These are phyloP conservation scores for Bipolaris zeicola DNA, from an alignment of 2,329 filamentous ascomycete species.

Conservation along the genomic window DNA sequence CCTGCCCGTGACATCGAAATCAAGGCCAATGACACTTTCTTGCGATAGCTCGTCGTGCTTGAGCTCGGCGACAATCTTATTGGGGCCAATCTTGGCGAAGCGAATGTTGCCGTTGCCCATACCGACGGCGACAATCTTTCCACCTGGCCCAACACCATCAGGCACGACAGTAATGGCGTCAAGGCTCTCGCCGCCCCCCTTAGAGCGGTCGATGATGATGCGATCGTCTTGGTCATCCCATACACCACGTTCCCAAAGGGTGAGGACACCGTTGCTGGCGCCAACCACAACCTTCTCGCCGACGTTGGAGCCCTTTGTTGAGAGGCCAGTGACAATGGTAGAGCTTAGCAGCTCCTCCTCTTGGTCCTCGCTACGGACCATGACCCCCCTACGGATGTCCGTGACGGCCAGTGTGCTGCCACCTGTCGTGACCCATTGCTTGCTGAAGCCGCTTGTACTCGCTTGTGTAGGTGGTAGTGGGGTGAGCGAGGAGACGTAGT, in stretches of 20 bases:
- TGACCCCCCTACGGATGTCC: constrained; percentile 82
- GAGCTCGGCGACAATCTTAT: constrained; percentile 71
- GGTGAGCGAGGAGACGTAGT: constrained; percentile 89
- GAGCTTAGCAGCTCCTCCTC: constrained; percentile 90
- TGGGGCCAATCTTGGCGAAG: constrained; percentile 74
- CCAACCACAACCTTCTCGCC: constrained; percentile 78
- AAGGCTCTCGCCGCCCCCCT: constrained; percentile 74
- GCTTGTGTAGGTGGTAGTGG: constrained; percentile 78
- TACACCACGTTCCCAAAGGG: constrained; percentile 89
- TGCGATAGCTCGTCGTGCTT: constrained; percentile 75
- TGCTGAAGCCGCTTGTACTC: constrained; percentile 86
- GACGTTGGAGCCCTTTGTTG: constrained; percentile 70
- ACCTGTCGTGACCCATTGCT: constrained; percentile 94
- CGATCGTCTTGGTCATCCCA: constrained; percentile 97
- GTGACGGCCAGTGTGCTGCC: constrained; percentile 90
- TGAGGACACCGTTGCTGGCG: constrained; percentile 80
- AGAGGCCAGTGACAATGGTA: constrained; percentile 76
- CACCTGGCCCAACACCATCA: constrained; percentile 66
- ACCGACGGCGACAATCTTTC: constrained; percentile 78
- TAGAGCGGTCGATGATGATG: constrained; percentile 71
- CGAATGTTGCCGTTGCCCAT: constrained; percentile 79
- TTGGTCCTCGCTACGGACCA: constrained; percentile 91
- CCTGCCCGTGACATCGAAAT: constrained; percentile 82
- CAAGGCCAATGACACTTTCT: constrained; percentile 81
- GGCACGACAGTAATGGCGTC: constrained; percentile 79